Percentiles rank a stretch among this genome's conserved stretches.
Evolutionary conservation across 345 rosid species (phyloP).

Genomic region (Boechera stricta): DNA sequence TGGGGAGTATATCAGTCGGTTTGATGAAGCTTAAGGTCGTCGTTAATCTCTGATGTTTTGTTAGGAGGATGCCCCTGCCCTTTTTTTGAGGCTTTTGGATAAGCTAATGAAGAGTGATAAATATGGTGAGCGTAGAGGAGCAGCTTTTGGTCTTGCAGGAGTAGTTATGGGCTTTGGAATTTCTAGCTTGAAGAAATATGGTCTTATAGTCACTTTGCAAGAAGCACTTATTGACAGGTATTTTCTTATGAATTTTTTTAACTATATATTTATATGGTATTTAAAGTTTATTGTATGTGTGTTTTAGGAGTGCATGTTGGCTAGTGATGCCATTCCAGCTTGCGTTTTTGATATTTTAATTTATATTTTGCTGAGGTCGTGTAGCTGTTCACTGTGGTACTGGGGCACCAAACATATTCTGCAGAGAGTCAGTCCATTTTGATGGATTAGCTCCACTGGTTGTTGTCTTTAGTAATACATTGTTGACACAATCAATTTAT

Average conservation of each 20-base stretch:
- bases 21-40: slow-evolving; percentile 7
- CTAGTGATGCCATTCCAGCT: neutral
- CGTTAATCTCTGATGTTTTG: slow-evolving; percentile 24
- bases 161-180: slow-evolving; percentile 92
- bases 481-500: slow-evolving; percentile 1
- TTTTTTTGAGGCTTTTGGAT: slow-evolving; percentile 78
- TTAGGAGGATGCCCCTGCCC: slow-evolving; percentile 78
- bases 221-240: slow-evolving; percentile 88
- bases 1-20: neutral
- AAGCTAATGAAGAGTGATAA: slow-evolving; percentile 88
- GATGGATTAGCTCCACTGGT: slow-evolving; percentile 1
- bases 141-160: slow-evolving; percentile 99
- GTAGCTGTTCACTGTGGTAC: neutral
- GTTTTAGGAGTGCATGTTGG: slow-evolving; percentile 2
- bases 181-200: slow-evolving; percentile 81
- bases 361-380: slow-evolving; percentile 9
- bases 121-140: slow-evolving; percentile 98
- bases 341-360: neutral
- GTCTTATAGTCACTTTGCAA: slow-evolving; percentile 61
- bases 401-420: neutral
- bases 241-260: slow-evolving; percentile 16
- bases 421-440: slow-evolving; percentile 1
- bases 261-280: neutral
- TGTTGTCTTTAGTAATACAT: slow-evolving; percentile 4
- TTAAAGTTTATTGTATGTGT: slow-evolving; percentile 4